Evolutionary conservation across 2,329 filamentous ascomycete species (phyloP), one percentile per base, ranked within the genome.

Genomic region (Pseudogymnoascus sp.): DNA sequence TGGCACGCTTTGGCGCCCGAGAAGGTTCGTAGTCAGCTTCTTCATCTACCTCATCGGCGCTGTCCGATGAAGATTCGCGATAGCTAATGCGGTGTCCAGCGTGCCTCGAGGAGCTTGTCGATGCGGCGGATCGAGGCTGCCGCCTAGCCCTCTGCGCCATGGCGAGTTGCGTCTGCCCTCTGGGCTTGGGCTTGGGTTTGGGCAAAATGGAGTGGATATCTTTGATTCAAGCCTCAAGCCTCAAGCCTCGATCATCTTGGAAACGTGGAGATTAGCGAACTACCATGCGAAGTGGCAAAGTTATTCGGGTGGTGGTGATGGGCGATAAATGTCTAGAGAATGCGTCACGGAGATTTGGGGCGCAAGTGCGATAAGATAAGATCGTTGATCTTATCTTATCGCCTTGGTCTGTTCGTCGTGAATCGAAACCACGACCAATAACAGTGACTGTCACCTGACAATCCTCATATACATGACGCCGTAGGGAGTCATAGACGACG

Each of bases 21-120:
- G 49, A 18, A 56, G 49, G 28, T 56, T 56, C 49, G n/a, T 34
- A 56, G 11, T 56, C 9, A 21, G 28, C 49, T 34, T 36, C 28
- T 34, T 3, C 28, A 21, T 56, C 28, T 36, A 34, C 3, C 28
- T 56, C 49, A 14, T 21, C 49, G n/a, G 8, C 16, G 25, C 49
- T 56, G 49, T 56, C 49, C 12, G 49, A 56, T 36, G 49, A 56
- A 18, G 49, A 56, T 21, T 56, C 49, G 28, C 49, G 49, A 21
- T 56, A 56, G 49, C 49, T 34, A 56, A 56, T 18, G n/a, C n/a
- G 6, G 2, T 56, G n/a, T 18, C n/a, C 28, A 8, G 49, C 25
- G 16, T 34, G 49, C 28, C 49, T 56, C 34, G 49, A 56, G 28
- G 49, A 56, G 28, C 28, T 56, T 56, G 49, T 36, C 28, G 28